A percentile compares a stretch with the other conserved stretches of the same genome.
These are phyloP conservation scores for Fusarium sp. DNA, from an alignment of 2,329 filamentous ascomycete genomes.

Conservation along the genomic window DNA sequence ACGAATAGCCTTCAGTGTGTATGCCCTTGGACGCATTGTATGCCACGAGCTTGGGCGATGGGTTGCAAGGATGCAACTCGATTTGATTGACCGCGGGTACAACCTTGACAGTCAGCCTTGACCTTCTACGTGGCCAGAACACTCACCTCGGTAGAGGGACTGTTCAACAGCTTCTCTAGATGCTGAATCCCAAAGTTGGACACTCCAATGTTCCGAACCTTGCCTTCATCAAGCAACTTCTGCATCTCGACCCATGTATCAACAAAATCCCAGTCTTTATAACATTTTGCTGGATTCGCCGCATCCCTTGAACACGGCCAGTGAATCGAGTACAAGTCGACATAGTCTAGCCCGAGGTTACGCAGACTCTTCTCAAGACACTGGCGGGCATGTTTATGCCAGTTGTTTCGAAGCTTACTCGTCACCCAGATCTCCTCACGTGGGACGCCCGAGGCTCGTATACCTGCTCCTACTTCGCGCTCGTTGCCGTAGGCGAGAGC, in stretches of 20 bases:
- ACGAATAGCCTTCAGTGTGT: slow-evolving; percentile 81
- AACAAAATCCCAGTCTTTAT: slow-evolving; percentile 84
- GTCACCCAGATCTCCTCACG: slow-evolving; percentile 79
- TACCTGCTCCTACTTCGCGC: slow-evolving; percentile 75
- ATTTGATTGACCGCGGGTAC: slow-evolving; percentile 84
- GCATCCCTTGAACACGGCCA: slow-evolving; percentile 78
- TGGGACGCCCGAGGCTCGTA: slow-evolving; percentile 75
- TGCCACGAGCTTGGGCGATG: slow-evolving; percentile 82
- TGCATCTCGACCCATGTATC: slow-evolving; percentile 84
- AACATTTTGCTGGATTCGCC: slow-evolving; percentile 75
- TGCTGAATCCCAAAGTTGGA: slow-evolving; percentile 89
- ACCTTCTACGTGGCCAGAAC: background rate
- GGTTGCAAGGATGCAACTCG: slow-evolving; percentile 85
- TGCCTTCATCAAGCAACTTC: slow-evolving; percentile 76
- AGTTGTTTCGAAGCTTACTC: slow-evolving; percentile 87
- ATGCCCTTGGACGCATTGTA: slow-evolving; percentile 82
- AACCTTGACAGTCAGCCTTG: slow-evolving; percentile 55
- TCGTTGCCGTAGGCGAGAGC: slow-evolving; percentile 86
- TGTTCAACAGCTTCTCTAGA: slow-evolving; percentile 81
- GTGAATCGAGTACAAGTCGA: slow-evolving; percentile 81
- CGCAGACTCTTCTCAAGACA: slow-evolving; percentile 73
- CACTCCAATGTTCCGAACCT: slow-evolving; percentile 87
- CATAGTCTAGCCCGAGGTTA: slow-evolving; percentile 74
- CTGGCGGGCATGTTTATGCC: slow-evolving; percentile 78
- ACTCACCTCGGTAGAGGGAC: slow-evolving; percentile 72